These are phyloP conservation scores for Xylaria arbuscula DNA, from an alignment of 2,329 filamentous ascomycete species.

Conservation along the genomic window DNA sequence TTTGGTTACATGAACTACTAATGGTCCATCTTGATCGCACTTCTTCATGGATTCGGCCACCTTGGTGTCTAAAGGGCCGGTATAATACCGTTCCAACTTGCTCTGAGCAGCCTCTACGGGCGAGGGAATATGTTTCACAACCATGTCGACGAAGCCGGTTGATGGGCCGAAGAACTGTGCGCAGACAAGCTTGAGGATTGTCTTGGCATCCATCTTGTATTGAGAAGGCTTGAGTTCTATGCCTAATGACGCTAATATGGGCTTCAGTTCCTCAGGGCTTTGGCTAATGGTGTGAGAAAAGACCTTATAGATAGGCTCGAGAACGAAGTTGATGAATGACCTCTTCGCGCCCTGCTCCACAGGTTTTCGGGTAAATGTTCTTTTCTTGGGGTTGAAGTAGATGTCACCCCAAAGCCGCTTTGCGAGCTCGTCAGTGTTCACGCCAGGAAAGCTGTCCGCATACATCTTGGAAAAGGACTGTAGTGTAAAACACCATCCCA, in stretches of 20 bases:
- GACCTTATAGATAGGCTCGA: conserved; percentile 98
- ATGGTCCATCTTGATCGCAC: conserved; percentile 88
- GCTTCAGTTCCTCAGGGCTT: conserved; percentile 84
- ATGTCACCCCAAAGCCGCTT: conserved; percentile 93
- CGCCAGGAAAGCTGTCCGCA: conserved; percentile 82
- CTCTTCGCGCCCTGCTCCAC: conserved; percentile 80
- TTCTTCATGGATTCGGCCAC: conserved; percentile 81
- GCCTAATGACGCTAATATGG: conserved; percentile 80
- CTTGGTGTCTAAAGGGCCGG: conserved; percentile 85
- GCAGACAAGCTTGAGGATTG: conserved; percentile 88
- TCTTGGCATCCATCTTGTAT: conserved; percentile 88
- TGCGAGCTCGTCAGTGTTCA: conserved; percentile 86
- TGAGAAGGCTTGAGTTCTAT: conserved; percentile 92
- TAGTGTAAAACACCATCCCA: conserved; percentile 97
- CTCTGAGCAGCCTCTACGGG: conserved; percentile 80
- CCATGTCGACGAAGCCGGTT: conserved; percentile 94
- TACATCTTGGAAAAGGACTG: conserved; percentile 98
- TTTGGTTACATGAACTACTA: conserved; percentile 94
- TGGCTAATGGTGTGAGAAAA: conserved; percentile 95
- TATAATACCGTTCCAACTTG: conserved; percentile 88
- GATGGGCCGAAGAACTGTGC: conserved; percentile 95
- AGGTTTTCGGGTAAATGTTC: conserved; percentile 87
- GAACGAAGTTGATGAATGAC: conserved; percentile 92
- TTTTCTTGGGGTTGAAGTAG: conserved; percentile 91
- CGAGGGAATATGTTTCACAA: conserved; percentile 88